Conservation (phyloP, 192 early-diverging fungal genomes). For the Coemansia aciculifera region DNA sequence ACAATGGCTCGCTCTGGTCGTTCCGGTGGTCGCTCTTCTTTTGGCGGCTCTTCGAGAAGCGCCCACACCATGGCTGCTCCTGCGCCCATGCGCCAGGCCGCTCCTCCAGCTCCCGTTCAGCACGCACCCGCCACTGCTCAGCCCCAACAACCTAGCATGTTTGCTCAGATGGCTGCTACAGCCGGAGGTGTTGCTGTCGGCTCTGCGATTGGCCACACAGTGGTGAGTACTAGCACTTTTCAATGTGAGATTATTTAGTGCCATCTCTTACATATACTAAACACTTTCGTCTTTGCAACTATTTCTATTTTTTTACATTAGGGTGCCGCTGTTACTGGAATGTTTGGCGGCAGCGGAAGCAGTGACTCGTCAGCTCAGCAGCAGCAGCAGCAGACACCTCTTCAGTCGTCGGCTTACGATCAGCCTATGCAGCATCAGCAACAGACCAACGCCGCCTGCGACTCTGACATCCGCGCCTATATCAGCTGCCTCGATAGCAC, state of each 20-base stretch:
- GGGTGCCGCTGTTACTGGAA: constrained; percentile 39
- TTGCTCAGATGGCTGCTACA: constrained; percentile 84
- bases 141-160: constrained; percentile 71
- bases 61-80: constrained; percentile 56
- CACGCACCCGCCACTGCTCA: constrained; percentile 38
- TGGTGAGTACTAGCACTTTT: constrained; percentile 36
- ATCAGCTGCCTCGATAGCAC: constrained; percentile 83
- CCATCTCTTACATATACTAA: neutral
- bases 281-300: neutral
- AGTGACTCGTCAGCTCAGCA: constrained; percentile 28
- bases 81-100: constrained; percentile 41
- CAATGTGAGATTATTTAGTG: too few relatives aligned
- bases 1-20: constrained; percentile 48
- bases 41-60: constrained; percentile 26
- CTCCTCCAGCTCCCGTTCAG: constrained; percentile 56
- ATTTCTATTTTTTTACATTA: constrained; percentile 6
- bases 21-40: constrained; percentile 13
- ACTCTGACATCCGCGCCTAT: constrained; percentile 80
- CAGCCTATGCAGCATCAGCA: constrained; percentile 21
- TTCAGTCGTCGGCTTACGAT: constrained; percentile 9
- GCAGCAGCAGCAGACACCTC: constrained; percentile 46
- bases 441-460: constrained; percentile 52
- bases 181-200: constrained; percentile 95
- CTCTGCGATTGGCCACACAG: constrained; percentile 71
- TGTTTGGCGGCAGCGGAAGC: constrained; percentile 55